phyloP scores from a whole-genome alignment of 2,329 filamentous ascomycete genomes.

The Dactylellina parvicollis region DNA sequence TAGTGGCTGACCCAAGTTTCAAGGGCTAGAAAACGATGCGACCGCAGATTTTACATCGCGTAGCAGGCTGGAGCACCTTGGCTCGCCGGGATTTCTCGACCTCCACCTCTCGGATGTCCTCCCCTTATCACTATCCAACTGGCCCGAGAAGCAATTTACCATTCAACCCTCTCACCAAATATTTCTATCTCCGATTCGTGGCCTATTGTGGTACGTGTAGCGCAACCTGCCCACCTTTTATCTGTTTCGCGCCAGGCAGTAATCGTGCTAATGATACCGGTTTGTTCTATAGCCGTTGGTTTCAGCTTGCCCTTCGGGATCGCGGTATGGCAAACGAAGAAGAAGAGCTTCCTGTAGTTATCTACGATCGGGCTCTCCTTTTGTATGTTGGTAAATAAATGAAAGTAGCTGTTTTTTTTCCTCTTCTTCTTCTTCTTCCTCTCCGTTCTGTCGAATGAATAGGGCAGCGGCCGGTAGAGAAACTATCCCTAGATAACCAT shows the following conservation, averaged over 20 bases:
- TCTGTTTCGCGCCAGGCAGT: neutral
- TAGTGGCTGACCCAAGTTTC: slow-evolving; percentile 27
- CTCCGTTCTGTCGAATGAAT: too few species aligned
- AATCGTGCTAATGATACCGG: neutral
- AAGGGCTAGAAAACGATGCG: slow-evolving; percentile 24
- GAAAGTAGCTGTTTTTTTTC: too few species aligned
- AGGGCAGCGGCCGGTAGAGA: too few species aligned
- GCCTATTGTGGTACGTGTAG: slow-evolving; percentile 72
- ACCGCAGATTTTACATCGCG: slow-evolving; percentile 27
- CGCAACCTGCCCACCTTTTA: neutral
- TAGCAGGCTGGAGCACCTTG: slow-evolving; percentile 16
- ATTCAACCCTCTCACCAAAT: slow-evolving; percentile 92
- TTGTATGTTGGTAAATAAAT: too few species aligned
- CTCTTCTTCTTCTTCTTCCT: too few species aligned
- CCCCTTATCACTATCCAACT: slow-evolving; percentile 91
- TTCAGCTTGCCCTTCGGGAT: slow-evolving; percentile 73
- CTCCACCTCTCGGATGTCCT: slow-evolving; percentile 46
- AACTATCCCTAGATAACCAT: too few species aligned
- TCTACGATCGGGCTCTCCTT: too few species aligned
- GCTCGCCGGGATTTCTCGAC: slow-evolving; percentile 47
- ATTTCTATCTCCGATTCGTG: slow-evolving; percentile 87
- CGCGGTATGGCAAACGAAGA: slow-evolving; percentile 64
- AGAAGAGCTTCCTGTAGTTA: slow-evolving; percentile 59
- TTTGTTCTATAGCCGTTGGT: slow-evolving; percentile 62
- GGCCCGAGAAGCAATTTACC: slow-evolving; percentile 93